phyloP scores from a whole-genome alignment of 129 eudicot species.

The Heracleum sosnowskyi region DNA sequence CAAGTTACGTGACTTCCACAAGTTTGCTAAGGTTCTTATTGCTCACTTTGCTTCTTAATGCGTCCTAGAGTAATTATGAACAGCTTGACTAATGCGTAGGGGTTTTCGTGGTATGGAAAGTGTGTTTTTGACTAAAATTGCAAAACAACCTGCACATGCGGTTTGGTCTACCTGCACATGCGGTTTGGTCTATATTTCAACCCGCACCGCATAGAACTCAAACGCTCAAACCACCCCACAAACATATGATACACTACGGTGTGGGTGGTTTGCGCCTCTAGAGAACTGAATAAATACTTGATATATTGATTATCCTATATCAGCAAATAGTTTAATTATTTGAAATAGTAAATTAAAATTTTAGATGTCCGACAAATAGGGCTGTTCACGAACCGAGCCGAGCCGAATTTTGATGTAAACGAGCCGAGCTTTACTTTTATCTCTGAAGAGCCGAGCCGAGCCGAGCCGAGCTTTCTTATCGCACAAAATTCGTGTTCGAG shows the following conservation, averaged over 20 bases:
- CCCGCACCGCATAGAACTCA: background rate
- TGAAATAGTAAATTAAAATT: no score
- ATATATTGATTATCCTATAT: no score
- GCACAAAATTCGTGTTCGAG: no score
- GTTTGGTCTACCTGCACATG: background rate
- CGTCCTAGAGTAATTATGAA: background rate
- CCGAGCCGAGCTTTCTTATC: no score
- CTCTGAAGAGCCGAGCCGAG: no score
- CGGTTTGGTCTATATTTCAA: no score
- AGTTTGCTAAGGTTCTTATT: constrained; percentile 64
- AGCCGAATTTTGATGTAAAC: no score
- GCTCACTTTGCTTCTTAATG: background rate
- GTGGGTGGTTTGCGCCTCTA: background rate
- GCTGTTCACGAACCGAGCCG: no score
- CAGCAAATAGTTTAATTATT: no score
- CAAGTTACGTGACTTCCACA: constrained; percentile 89
- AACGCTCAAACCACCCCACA: background rate
- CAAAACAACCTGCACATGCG: background rate
- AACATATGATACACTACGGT: background rate
- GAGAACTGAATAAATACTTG: background rate
- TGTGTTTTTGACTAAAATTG: background rate
- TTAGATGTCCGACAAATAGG: no score
- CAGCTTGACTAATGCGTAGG: background rate
- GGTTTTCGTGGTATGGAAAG: background rate
- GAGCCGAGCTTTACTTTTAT: no score